Base-by-base conservation (phyloP, 306 rosid species). In the Vigna trinervia region DNA sequence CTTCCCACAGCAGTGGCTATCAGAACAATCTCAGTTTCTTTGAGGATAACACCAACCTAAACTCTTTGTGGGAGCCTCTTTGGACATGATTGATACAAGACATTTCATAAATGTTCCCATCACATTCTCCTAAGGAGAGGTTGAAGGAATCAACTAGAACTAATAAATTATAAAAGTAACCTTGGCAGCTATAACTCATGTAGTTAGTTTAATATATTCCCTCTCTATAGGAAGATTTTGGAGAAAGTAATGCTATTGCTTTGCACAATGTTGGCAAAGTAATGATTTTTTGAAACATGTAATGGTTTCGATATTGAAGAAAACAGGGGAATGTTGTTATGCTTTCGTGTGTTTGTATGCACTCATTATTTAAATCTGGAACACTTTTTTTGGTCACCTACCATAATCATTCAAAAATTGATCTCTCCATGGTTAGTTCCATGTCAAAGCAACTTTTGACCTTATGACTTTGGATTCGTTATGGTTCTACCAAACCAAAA, bases 111-210 rank as follows among this genome's bases (percentile, higher is more conserved):
- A 43, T 2, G 45, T 80, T 80, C 81, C 77, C 12, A 78, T 78
- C 79, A 82, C 68, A 83, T 70, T 87, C 91, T 88, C 90, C 92
- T 8, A 89, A 87, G 95, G 91, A 86, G 94, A 85, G 78, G 81
- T 56, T 70, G 85, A 84, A 80, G 68, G 73, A 71, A 72, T 53
- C 51, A 15, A 59, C 20, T 62, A 43, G 67, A 71, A 43, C 59
- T 41, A 78, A 72, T 83, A 86, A 79, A 20, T 12, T 12, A 41
- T 43, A 8, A 9, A 51, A 51, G 59, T 78, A 56, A 23, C 80
- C 78, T 69, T 8, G 64, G 64, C 45, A 74, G 60, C 54, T 67
- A 78, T 38, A 61, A 71, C 56, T 53, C 56, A 48, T 14, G 13
- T 65, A 65, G 47, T 79, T 47, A 32, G 17, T 22, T 80, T 75